Evolutionary conservation across 306 rosid species (phyloP), one percentile per base, ranked within the genome.

Genomic region (Prunus mongolica): DNA sequence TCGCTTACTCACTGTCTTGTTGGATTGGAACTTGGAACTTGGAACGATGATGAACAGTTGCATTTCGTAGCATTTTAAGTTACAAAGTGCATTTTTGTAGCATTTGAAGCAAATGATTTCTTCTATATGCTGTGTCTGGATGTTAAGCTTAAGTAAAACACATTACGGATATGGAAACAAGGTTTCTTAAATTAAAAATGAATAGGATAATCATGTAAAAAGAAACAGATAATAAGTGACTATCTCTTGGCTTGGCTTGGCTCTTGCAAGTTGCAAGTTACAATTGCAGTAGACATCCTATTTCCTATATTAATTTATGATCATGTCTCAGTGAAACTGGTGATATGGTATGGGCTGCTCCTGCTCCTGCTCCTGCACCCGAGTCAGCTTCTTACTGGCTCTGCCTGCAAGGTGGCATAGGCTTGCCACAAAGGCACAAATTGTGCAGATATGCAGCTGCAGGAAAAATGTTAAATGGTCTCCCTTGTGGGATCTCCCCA

Each of bases 401-500:
- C 77, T 69, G 78, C 84, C 83, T 90, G 54, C 99, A 95, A n/a
- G 96, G 93, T 24, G 83, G 87, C 87, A 95, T 78, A 12, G 97
- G 99, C 66, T 87, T 90, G 68, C 97, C 99, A 65, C 99, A 95
- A 34, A 95, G 82, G 81, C 99, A 95, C 68, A 83, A 76, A 77
- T 95, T 95, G 83, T 95, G 97, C 24, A 95, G 90, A 67, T 95
- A 95, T 76, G 99, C 96, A 73, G 77, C 90, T 68, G 89, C 62
- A 12, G 91, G 97, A 76, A 95, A 95, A 76, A 91, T 73, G 76
- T 92, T 92, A 65, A 89, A 79, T 47, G 99, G 99, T 79, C 91
- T 87, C 24, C 84, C 88, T 82, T 95, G 97, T 47, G 99, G 97
- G 76, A 95, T 95, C 86, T 87, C 92, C 28, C 99, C 99, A 67